Base-by-base conservation (phyloP, 192 early-diverging fungal genomes). In the Thamnidium elegans region DNA sequence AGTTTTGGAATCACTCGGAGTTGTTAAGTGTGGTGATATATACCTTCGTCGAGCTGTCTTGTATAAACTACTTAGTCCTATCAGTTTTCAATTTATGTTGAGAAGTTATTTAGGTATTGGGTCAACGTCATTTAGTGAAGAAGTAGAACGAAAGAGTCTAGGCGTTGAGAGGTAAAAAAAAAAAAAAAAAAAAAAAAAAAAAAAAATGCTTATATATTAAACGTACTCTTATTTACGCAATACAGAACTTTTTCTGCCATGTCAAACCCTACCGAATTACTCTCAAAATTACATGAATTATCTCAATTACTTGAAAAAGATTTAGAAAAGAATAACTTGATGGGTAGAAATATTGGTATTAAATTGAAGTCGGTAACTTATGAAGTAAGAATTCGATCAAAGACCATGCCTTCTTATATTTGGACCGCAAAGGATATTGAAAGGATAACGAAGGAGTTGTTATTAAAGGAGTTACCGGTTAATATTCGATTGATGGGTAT, bases 21-120 rank as follows among this genome's bases (percentile, higher is more conserved):
- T 89, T 6, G 68, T 77, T 15, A 81, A 56, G 11, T 88, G 86
- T 51, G 70, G 65, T 5, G 83, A 87, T 26, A 71, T 75, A 23
- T 67, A 70, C 21, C 46, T 50, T 14, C 67, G 79, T 55, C 66
- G 75, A 0, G 77, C 67, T 7, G 31, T 81, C 9, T 34, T 86
- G 10, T 76, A 78, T 52, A 74, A 83, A 50, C 48, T 85, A 42
- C 61, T 85, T 14, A 71, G 68, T 14, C 56, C 62, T 14, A 72
- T 67, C n/a, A 76, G 68, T 34, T 85, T 84, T 31, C 62, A 71
- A 23, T 85, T 85, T 51, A 69, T 78, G 31, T 36, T 78, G 1
- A 59, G 72, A 45, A 68, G 47, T n/a, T 59, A 79, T 52, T 46
- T 85, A 2, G 84, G 84, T 9, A 68, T 84, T 42, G 83, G 80